These are phyloP conservation scores for Heritiera fomes DNA, from an alignment of 345 rosid species.

Conservation along the genomic window DNA sequence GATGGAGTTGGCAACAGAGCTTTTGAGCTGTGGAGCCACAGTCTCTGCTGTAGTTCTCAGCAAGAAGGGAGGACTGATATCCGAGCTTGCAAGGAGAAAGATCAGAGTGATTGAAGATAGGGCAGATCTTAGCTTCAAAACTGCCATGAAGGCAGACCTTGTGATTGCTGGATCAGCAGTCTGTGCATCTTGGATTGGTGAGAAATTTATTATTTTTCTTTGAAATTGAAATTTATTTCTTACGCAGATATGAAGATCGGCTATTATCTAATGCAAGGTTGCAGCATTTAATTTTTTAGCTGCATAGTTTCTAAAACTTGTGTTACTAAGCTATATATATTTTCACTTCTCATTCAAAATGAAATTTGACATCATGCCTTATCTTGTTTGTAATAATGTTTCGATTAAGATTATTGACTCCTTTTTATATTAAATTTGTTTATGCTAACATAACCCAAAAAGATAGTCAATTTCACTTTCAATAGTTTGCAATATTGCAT, in stretches of 20 bases:
- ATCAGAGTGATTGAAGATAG: constrained; percentile 92
- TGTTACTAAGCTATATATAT: background rate
- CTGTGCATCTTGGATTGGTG: constrained; percentile 95
- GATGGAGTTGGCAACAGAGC: constrained; percentile 97
- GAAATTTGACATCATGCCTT: background rate
- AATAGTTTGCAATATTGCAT: background rate
- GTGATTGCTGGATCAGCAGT: constrained; percentile 98
- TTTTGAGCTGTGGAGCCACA: constrained; percentile 97
- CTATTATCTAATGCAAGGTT: constrained; percentile 8
- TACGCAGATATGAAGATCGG: background rate
- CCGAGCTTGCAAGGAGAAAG: constrained; percentile 80
- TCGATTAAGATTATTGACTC: background rate
- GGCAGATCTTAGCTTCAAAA: constrained; percentile 88
- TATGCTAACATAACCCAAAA: background rate
- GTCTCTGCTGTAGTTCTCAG: constrained; percentile 95
- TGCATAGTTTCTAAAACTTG: background rate
- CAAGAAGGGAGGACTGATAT: constrained; percentile 87
- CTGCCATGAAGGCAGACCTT: constrained; percentile 93
- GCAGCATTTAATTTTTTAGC: background rate
- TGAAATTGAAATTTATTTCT: constrained; percentile 5
- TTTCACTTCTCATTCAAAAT: background rate
- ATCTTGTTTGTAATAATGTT: background rate
- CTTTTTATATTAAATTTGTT: background rate
- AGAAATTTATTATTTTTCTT: constrained; percentile 20
- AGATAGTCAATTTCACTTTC: background rate